Evolutionary conservation across 768 basidiomycete species (phyloP).

Genomic region (Flagelloscypha sp.): DNA sequence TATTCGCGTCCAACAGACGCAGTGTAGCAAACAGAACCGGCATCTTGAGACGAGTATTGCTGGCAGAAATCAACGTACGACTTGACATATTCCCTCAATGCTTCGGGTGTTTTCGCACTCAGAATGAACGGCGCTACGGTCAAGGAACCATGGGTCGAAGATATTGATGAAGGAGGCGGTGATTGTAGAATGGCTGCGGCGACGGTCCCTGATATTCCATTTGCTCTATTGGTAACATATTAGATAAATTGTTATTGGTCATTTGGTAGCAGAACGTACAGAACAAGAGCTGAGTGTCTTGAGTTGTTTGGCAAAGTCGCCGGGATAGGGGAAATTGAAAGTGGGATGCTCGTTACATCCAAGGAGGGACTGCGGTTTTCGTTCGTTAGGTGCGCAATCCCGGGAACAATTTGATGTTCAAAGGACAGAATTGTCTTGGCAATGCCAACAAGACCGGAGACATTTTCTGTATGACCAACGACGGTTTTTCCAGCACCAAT

Average conservation of each 20-base stretch:
- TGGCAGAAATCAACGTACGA: constrained; percentile 25
- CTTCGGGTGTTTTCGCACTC: constrained; percentile 25
- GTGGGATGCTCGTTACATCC: constrained; percentile 22
- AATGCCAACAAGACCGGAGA: constrained; percentile 25
- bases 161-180: no score
- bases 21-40: constrained; percentile 28
- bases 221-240: constrained; percentile 19
- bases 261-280: constrained; percentile 21
- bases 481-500: constrained; percentile 26
- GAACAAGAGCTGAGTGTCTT: constrained; percentile 18
- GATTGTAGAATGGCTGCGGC: constrained; percentile 25
- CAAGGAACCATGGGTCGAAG: no score
- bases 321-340: constrained; percentile 20
- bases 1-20: constrained; percentile 27
- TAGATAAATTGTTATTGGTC: no score
- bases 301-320: constrained; percentile 12
- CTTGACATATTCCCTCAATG: constrained; percentile 21
- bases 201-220: constrained; percentile 29
- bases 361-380: constrained; percentile 25
- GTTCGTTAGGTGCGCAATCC: constrained; percentile 21
- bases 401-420: constrained; percentile 20
- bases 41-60: constrained; percentile 14
- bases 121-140: constrained; percentile 25
- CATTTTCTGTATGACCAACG: constrained; percentile 26
- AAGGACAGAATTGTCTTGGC: constrained; percentile 22